Conservation (phyloP, 495 filamentous ascomycete species). For the Penicillium cataractarum region DNA sequence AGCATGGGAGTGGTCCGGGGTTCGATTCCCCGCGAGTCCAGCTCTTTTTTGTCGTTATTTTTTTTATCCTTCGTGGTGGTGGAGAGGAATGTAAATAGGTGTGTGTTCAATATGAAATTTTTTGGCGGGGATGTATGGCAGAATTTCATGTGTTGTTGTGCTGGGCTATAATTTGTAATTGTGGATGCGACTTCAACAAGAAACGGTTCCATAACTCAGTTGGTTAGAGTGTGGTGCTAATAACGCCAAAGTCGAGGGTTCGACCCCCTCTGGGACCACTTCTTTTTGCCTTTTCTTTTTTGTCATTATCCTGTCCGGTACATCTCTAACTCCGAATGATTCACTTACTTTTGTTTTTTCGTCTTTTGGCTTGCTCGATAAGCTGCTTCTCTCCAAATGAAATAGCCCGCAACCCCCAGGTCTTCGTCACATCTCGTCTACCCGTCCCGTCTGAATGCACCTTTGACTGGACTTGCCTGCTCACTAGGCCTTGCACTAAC, state of each 20-base stretch:
- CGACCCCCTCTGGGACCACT: constrained; percentile 17
- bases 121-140: background rate
- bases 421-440: too few species aligned
- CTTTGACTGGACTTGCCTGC: too few species aligned
- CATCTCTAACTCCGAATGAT: too few species aligned
- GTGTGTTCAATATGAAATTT: background rate
- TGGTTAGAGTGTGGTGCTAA: constrained; percentile 32
- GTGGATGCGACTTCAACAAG: background rate
- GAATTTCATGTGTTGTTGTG: background rate
- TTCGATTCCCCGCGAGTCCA: constrained; percentile 61
- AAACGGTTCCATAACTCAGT: constrained; percentile 29
- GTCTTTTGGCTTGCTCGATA: background rate
- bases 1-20: constrained; percentile 59
- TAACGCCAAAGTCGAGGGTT: constrained; percentile 30
- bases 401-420: too few species aligned
- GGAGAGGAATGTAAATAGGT: background rate
- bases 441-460: too few species aligned
- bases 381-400: too few species aligned
- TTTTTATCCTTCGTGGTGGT: background rate
- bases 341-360: background rate
- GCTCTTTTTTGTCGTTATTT: constrained; percentile 18
- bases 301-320: background rate
- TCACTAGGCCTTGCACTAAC: too few species aligned
- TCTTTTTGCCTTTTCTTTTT: background rate
- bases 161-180: too few species aligned